Evolutionary conservation across 2,329 filamentous ascomycete genomes (phyloP), one percentile per base, ranked within the genome.

Genomic region (Thelonectria discophora): DNA sequence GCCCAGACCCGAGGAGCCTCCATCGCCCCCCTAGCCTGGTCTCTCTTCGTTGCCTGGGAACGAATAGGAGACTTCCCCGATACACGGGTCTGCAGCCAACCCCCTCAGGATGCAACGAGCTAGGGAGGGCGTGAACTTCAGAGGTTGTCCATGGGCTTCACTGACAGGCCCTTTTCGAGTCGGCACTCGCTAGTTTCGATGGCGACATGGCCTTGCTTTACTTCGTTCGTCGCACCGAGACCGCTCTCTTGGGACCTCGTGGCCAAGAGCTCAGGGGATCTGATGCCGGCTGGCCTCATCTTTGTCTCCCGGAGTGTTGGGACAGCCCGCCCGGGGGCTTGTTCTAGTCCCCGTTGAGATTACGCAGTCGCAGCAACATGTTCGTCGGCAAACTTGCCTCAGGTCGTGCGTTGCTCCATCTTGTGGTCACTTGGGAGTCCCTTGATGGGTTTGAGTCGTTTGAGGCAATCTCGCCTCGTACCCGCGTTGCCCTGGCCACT

Each of bases 61-160:
- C 55, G 57, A 65, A 58, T 64, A 63, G 64, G 67, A 53, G 58
- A 64, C 46, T 64, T 56, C 51, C 57, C 62, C 52, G 52, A 46
- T 48, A 30, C 55, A 56, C 34, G 37, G 42, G 62, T n/a, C n/a
- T n/a, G n/a, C n/a, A n/a, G n/a, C n/a, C n/a, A n/a, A n/a, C n/a
- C n/a, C n/a, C n/a, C n/a, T n/a, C n/a, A n/a, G n/a, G n/a, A n/a
- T n/a, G n/a, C n/a, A n/a, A n/a, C n/a, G n/a, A n/a, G n/a, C n/a
- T n/a, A 7, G 24, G 24, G 24, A 24, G 24, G 24, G 24, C 24
- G 24, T 24, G 24, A 24, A 24, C 24, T 24, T 24, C n/a, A n/a
- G n/a, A n/a, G n/a, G n/a, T n/a, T n/a, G n/a, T n/a, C n/a, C n/a
- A n/a, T n/a, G n/a, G n/a, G n/a, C n/a, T n/a, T n/a, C n/a, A n/a